Conservation (phyloP, 305 asterid genomes). For the Striga hermonthica region DNA sequence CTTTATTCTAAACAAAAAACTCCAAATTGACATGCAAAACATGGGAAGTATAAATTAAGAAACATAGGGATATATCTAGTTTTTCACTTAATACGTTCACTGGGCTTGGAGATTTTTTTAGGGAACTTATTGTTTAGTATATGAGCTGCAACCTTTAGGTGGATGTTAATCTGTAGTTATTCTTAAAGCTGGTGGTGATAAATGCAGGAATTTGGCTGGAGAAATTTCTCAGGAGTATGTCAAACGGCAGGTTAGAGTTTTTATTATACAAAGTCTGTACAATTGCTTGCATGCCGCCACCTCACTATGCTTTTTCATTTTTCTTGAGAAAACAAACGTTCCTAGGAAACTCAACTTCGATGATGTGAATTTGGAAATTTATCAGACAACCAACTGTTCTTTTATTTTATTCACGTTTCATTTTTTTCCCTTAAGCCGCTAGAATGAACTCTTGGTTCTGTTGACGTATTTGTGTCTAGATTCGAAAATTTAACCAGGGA, state of each 20-base stretch:
- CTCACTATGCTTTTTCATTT: no score
- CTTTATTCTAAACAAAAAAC: no score
- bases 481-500: conserved; percentile 7
- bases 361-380: no score
- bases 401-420: no score
- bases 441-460: background rate
- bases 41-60: background rate
- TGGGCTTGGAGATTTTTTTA: conserved; percentile 2
- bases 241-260: conserved; percentile 72
- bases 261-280: background rate
- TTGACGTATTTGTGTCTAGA: conserved; percentile 6
- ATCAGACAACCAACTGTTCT: background rate
- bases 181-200: conserved; percentile 17
- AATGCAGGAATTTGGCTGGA: conserved; percentile 91
- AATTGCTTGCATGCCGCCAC: conserved; percentile 16
- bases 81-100: background rate
- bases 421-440: background rate
- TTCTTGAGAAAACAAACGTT: no score
- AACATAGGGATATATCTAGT: background rate
- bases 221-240: conserved; percentile 89
- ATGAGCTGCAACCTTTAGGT: conserved; percentile 13
- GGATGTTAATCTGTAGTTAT: conserved; percentile 25
- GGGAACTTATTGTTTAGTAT: conserved; percentile 9
- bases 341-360: no score
- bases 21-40: no score